These are phyloP conservation scores for Escovopsis sp. DNA, from an alignment of 2,329 filamentous ascomycete species.

Conservation along the genomic window DNA sequence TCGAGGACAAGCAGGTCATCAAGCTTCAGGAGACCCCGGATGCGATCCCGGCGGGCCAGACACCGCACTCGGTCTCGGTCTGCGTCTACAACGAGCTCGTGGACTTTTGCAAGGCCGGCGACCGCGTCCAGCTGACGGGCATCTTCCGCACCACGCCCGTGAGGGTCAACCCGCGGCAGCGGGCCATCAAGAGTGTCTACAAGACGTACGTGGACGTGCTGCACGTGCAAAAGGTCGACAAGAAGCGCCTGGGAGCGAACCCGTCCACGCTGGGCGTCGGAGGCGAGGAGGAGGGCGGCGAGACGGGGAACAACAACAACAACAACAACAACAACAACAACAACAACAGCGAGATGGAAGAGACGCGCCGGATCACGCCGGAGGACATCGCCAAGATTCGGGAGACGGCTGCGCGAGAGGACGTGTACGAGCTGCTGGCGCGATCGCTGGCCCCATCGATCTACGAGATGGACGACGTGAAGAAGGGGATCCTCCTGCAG, in stretches of 20 bases:
- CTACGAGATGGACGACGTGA: constrained; percentile 96
- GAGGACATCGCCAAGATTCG: constrained; percentile 87
- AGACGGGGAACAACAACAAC: constrained; percentile 37
- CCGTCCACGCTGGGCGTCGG: constrained; percentile 74
- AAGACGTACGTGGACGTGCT: constrained; percentile 96
- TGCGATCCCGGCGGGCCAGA: constrained; percentile 86
- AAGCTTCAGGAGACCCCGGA: constrained; percentile 97
- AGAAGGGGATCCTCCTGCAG: constrained; percentile 94
- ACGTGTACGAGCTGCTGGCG: constrained; percentile 86
- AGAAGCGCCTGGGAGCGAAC: constrained; percentile 85
- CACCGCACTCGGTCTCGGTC: constrained; percentile 89
- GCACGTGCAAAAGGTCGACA: constrained; percentile 93
- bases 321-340: constrained; percentile 32
- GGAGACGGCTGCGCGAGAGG: constrained; percentile 60
- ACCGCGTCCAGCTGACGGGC: constrained; percentile 86
- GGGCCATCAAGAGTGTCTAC: constrained; percentile 87
- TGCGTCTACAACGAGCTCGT: constrained; percentile 96
- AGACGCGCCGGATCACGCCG: constrained; percentile 66
- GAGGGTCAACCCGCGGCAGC: constrained; percentile 81
- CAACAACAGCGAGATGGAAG: constrained; percentile 51
- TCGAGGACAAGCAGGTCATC: constrained; percentile 96
- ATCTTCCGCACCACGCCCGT: constrained; percentile 94
- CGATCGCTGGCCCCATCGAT: constrained; percentile 87
- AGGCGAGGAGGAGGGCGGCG: constrained; percentile 48
- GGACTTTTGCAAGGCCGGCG: constrained; percentile 95